These are phyloP conservation scores for Diaporthe ilicicola DNA, from an alignment of 2,329 filamentous ascomycete genomes.

Conservation along the genomic window DNA sequence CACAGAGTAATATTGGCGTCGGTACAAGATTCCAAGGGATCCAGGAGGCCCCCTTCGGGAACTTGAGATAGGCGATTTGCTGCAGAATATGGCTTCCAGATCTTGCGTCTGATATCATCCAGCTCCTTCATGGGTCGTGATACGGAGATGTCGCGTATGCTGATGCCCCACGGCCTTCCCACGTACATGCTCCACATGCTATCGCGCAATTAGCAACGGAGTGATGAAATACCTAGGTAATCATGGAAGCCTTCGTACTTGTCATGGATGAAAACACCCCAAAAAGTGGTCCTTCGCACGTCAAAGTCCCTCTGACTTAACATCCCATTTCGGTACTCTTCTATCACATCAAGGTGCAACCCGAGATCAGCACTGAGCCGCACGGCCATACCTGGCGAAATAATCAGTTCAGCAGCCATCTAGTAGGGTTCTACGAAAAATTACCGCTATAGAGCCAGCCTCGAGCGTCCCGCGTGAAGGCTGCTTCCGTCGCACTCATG, in stretches of 20 bases:
- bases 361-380: neutral
- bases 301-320: slow-evolving; percentile 6
- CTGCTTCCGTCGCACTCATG: slow-evolving; percentile 53
- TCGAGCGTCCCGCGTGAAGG: slow-evolving; percentile 52
- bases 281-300: neutral
- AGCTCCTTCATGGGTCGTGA: neutral
- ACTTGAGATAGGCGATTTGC: neutral
- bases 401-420: neutral
- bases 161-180: neutral
- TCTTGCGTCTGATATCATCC: neutral
- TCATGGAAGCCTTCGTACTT: neutral
- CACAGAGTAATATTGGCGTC: neutral
- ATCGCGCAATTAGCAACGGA: neutral
- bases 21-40: neutral
- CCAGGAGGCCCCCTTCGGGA: neutral
- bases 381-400: neutral
- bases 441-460: slow-evolving; percentile 42
- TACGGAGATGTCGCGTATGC: neutral
- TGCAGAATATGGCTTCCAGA: neutral
- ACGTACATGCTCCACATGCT: slow-evolving; percentile 15
- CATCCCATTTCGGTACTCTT: neutral
- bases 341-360: neutral
- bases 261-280: slow-evolving; percentile 3
- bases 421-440: rapidly evolving
- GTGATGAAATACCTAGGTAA: too few species aligned